Base-by-base conservation (phyloP, 73 alveolate genomes). In the Paramecium biaurelia region DNA sequence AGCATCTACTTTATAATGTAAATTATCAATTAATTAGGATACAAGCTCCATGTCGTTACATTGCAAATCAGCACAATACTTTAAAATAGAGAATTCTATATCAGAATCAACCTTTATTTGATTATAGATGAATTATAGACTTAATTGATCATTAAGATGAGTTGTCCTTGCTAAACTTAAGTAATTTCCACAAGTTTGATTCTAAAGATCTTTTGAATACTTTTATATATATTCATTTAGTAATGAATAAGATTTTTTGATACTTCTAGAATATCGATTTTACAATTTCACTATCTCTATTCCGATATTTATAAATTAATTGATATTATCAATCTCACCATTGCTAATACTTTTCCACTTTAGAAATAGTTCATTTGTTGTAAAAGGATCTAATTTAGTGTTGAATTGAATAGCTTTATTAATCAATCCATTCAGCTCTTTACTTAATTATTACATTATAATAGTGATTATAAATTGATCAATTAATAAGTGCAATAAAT, bases 341-440 rank as follows among this genome's bases (percentile, higher is more conserved):
- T 24, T 45, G 32, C 56, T 47, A n/a, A 23, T n/a, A 45, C 23
- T 18, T 47, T 42, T 79, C 90, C 90, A 79, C 18, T 79, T 79
- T 41, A 79, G 14, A 32, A 32, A 79, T 11, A 79, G 20, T 79
- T 79, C 90, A 79, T 79, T 79, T 5, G 90, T 79, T 43, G 90
- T 30, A 42, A 42, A 79, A 20, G 90, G 90, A 34, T 79, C 90
- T n/a, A 79, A 43, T n/a, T 38, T 79, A 23, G 90, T 72, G 18
- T 32, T 72, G 86, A 72, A 72, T 72, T 72, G 24, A 24, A 63
- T 10, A 5, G 84, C 84, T 9, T 63, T 63, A 30, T n/a, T 32
- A 14, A 63, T 63, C 23, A 63, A 11, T 26, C 28, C 84, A 30
- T 63, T 63, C 41, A 63, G 26, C 41, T 63, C 84, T 30, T 63